Evolutionary conservation across 2,329 filamentous ascomycete species (phyloP).

Genomic region (Plectosphaerella plurivora): DNA sequence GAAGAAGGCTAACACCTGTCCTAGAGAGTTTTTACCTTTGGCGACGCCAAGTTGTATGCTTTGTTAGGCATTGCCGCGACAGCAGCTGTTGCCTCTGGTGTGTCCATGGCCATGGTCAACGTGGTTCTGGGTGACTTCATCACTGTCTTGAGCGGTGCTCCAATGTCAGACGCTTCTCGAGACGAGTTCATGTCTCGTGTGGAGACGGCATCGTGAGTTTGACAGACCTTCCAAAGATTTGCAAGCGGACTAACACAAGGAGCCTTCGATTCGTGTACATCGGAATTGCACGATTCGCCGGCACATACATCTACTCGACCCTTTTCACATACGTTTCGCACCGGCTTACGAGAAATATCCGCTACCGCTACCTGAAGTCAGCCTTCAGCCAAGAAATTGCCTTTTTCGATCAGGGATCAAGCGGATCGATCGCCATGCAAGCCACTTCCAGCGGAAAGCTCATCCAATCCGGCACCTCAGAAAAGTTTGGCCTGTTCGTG

Average conservation of each 20-base stretch:
- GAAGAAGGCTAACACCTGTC: not conserved
- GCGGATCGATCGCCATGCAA: slow-evolving; percentile 32
- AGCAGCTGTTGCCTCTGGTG: slow-evolving; percentile 1
- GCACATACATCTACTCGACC: slow-evolving; percentile 29
- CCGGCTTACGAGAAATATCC: slow-evolving; percentile 32
- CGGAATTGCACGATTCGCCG: slow-evolving; percentile 36
- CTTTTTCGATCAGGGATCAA: slow-evolving; percentile 29
- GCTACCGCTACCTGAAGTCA: slow-evolving; percentile 37
- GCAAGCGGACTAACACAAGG: too few species aligned
- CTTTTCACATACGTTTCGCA: slow-evolving; percentile 36
- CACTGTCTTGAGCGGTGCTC: not conserved
- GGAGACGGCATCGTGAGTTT: slow-evolving; percentile 3
- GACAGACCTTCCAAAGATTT: not conserved
- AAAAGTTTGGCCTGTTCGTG: slow-evolving; percentile 28
- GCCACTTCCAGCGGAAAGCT: slow-evolving; percentile 33
- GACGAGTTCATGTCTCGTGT: slow-evolving; percentile 14
- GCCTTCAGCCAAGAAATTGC: slow-evolving; percentile 36
- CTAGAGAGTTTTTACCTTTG: slow-evolving; percentile 20
- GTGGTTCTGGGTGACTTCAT: slow-evolving; percentile 1
- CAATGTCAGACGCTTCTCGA: slow-evolving; percentile 5
- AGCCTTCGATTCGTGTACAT: slow-evolving; percentile 37
- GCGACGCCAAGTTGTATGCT: slow-evolving; percentile 6
- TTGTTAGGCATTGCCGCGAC: not conserved
- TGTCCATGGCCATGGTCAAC: slow-evolving; percentile 1
- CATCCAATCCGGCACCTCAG: slow-evolving; percentile 28